Evolutionary conservation across 164 flowering plant genomes (phyloP).

Genomic region (Magnolia kwangsiensis): DNA sequence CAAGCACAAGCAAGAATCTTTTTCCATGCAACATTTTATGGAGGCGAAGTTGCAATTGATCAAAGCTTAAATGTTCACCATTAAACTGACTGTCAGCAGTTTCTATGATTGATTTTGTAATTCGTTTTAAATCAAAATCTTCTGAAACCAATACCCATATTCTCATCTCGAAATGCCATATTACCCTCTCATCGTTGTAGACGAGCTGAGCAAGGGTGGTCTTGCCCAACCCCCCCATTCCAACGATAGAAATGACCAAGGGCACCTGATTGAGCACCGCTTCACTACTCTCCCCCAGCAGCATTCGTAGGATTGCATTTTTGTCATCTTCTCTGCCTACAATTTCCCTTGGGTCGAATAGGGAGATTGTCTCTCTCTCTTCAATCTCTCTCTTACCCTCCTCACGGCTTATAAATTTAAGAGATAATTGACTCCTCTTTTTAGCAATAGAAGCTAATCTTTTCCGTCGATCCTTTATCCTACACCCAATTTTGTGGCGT

Average conservation of each 20-base stretch:
- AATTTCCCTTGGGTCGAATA: too few relatives aligned
- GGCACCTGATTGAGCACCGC: neutral
- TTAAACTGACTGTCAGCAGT: too few relatives aligned
- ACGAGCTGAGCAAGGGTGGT: conserved; percentile 2
- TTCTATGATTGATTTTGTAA: neutral
- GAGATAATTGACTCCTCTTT: too few relatives aligned
- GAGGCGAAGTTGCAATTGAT: neutral
- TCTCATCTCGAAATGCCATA: neutral
- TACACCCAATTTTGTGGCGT: neutral
- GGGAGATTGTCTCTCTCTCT: neutral
- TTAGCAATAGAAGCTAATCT: neutral
- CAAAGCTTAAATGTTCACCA: neutral
- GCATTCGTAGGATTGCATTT: neutral
- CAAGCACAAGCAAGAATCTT: neutral
- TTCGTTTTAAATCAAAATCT: neutral
- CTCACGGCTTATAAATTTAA: too few relatives aligned
- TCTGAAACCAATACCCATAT: neutral
- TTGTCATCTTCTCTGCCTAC: neutral
- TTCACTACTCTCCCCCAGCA: neutral
- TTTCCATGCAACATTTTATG: neutral
- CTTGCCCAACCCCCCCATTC: neutral
- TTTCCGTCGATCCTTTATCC: neutral
- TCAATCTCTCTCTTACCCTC: too few relatives aligned
- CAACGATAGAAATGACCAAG: neutral
- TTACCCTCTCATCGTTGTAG: neutral